Evolutionary conservation across 1,284 basidiomycete genomes (phyloP), one percentile per base, ranked within the genome.

Genomic region (Ustilago shanxiensis): DNA sequence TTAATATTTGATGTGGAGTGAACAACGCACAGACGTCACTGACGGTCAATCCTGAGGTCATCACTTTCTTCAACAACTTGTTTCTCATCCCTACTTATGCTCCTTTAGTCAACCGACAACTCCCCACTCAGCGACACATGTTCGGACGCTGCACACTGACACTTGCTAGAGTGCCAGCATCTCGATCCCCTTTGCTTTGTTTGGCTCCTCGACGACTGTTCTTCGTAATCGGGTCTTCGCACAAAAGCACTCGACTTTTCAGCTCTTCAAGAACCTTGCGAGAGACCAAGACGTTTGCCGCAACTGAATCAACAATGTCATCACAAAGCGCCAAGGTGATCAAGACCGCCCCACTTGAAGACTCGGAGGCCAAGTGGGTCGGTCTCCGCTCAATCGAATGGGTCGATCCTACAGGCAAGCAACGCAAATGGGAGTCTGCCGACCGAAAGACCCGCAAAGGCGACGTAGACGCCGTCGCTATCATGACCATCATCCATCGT

Each of bases 391-490:
- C 80, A 3, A 84, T 86, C 55, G 67, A 83, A 31, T 86, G 85
- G 85, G 56, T 78, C 3, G 85, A 86, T 49, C 80, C 83, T 1
- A 60, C 74, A 2, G 85, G 85, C 28, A 82, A 75, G 45, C 61
- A 82, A 35, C 77, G 83, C 33, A 72, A 77, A 52, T 86, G 84
- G 85, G 85, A 86, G 44, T 80, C 78, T 33, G 83, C 82, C 31
- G 79, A 83, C 44, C 77, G 84, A 28, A 79, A 73, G 51, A 86
- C 84, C 2, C 67, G 82, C 22, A 81, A 83, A 37, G 82, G 83
- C n/a, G 79, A 82, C 29, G 82, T 80, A 1, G 84, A 86, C 51
- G 84, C 83, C 8, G 82, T 86, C 2, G 84, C 84, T 1, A 82
- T 86, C 56, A 74, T 84, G 65, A 66, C 83, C 18, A 60, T 86